Percentiles rank a stretch among this genome's conserved stretches.
phyloP scores from a whole-genome alignment of 192 early-diverging fungal genomes.

The Backusella tuberculispora region DNA sequence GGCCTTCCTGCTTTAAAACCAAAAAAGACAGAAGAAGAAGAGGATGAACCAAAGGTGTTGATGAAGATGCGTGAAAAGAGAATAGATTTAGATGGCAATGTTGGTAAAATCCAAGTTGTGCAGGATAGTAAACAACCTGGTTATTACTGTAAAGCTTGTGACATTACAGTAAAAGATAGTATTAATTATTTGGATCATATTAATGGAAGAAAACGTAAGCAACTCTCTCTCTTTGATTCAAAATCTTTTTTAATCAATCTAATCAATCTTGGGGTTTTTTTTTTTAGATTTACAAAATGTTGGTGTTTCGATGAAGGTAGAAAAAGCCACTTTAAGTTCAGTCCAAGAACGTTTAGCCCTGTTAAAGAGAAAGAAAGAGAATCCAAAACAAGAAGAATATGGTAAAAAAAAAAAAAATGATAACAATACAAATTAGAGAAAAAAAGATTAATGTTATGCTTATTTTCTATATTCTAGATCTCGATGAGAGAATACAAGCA shows the following conservation, averaged over 20 bases:
- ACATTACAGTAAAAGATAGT: conserved; percentile 89
- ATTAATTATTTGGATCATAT: conserved; percentile 90
- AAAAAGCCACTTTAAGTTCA: conserved; percentile 73
- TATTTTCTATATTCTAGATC: conserved; percentile 47
- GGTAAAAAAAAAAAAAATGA: conserved; percentile 36
- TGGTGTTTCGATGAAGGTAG: conserved; percentile 84
- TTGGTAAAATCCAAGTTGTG: conserved; percentile 86
- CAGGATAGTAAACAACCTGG: conserved; percentile 79
- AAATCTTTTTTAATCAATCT: background rate
- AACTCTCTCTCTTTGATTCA: too few relatives aligned
- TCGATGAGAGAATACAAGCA: conserved; percentile 69
- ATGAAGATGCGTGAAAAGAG: conserved; percentile 51
- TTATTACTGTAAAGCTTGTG: conserved; percentile 90
- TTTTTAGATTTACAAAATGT: conserved; percentile 77
- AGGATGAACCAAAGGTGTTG: conserved; percentile 31
- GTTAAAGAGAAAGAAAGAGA: conserved; percentile 73
- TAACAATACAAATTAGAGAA: background rate
- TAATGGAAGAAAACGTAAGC: conserved; percentile 85
- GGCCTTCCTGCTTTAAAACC: conserved; percentile 36
- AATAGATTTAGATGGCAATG: conserved; percentile 71
- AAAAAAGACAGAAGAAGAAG: conserved; percentile 25
- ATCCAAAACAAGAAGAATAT: conserved; percentile 56
- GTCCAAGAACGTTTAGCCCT: conserved; percentile 71
- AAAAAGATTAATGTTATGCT: background rate
- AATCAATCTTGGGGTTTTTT: background rate